Evolutionary conservation across 2,329 filamentous ascomycete species (phyloP).

Genomic region (Fusarium tjaetaba): DNA sequence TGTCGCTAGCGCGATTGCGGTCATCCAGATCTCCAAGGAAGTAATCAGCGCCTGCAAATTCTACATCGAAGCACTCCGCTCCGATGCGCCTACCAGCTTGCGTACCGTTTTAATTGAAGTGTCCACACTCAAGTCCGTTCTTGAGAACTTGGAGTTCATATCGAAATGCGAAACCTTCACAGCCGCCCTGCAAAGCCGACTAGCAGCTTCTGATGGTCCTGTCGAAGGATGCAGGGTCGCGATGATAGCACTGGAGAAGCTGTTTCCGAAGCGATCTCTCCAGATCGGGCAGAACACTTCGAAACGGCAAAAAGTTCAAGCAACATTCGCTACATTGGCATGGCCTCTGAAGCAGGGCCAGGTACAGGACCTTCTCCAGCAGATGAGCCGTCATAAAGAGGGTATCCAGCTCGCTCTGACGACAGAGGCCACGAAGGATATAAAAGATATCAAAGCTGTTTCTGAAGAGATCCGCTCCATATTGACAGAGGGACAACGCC

Average conservation of each 20-base stretch:
- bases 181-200: background rate
- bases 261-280: background rate
- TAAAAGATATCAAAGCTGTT: background rate
- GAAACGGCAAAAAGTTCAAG: background rate
- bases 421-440: background rate
- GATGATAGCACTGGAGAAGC: fast-evolving
- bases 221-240: background rate
- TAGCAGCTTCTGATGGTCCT: background rate
- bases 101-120: background rate
- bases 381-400: background rate
- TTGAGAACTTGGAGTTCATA: background rate
- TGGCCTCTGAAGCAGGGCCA: background rate
- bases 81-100: background rate
- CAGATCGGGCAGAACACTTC: background rate
- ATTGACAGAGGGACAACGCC: fast-evolving
- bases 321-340: background rate
- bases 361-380: background rate
- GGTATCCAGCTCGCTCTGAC: background rate
- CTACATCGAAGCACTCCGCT: background rate
- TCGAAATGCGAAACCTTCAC: background rate
- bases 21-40: background rate
- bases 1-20: background rate
- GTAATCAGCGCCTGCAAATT: background rate
- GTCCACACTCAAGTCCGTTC: background rate
- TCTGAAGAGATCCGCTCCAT: background rate